Conservation (phyloP, 768 basidiomycete species). For the Russula emetica region DNA sequence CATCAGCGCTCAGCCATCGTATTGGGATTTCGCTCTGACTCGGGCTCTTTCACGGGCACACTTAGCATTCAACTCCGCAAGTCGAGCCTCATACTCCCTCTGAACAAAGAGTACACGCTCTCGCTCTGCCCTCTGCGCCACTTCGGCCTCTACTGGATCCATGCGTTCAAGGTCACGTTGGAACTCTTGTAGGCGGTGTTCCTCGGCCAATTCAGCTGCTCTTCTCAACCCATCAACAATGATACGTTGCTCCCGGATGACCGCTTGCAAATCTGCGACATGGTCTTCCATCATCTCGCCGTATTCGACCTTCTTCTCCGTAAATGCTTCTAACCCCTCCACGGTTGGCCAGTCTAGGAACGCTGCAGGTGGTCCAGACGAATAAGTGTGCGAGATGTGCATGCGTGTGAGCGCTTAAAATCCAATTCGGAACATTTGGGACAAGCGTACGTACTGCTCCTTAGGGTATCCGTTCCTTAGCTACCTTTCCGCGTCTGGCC, state of each 20-base stretch:
- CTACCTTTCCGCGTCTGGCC: background rate
- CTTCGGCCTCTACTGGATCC: background rate
- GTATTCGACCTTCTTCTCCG: constrained; percentile 4
- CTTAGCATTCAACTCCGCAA: background rate
- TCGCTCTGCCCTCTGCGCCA: background rate
- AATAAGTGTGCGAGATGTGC: background rate
- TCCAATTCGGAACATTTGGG: background rate
- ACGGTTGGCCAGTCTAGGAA: constrained; percentile 14
- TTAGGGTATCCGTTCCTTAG: background rate
- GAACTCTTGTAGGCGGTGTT: constrained; percentile 1
- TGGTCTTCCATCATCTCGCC: background rate
- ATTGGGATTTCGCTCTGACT: background rate
- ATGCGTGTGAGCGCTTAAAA: background rate
- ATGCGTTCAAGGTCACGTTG: constrained; percentile 1
- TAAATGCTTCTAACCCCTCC: constrained; percentile 10
- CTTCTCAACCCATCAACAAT: background rate
- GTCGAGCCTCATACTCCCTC: background rate
- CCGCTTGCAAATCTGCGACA: background rate
- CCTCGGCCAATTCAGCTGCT: background rate
- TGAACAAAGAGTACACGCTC: background rate
- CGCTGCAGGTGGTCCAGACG: background rate
- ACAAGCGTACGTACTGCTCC: background rate
- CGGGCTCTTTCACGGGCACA: background rate
- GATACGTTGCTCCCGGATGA: background rate
- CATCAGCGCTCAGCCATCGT: too few species aligned